Evolutionary conservation across 1,284 basidiomycete genomes (phyloP), one percentile per base, ranked within the genome.

Genomic region (Albatrellus sp.): DNA sequence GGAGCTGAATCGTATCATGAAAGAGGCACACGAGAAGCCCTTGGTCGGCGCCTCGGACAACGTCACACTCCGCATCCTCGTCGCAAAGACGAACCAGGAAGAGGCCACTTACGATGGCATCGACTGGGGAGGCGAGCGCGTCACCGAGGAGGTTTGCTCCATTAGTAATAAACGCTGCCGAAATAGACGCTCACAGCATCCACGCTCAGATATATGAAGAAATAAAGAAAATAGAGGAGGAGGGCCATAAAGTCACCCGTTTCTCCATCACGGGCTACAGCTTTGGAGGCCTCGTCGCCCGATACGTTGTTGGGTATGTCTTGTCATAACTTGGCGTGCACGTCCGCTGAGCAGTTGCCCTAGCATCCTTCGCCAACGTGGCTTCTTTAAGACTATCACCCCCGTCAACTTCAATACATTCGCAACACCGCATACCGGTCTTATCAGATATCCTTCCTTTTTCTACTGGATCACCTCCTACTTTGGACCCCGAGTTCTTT

Each of bases 381-480:
- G 68, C 9, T 84, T 90, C 62, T 90, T 90, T 57, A 66, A 77
- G 2, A 63, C 65, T 2, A 68, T 87, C 37, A 62, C 66, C 29
- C 82, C 86, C 0, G 69, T 85, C 46, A 88, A 88, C 56, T 90
- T 92, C 58, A 77, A 77, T 43, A 89, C 89, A 0, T 66, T 92
- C 44, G 86, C 89, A 2, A 89, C 90, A 0, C 89, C 90, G 1
- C 81, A 89, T 52, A 67, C 90, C 16, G 89, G 88, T 37, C 69
- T 75, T 7, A 71, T 73, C 7, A 62, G 65, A 55, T 78, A 78
- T 49, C 67, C 70, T 29, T 75, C 80, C 1, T 62, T 83, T 31
- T 60, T 85, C 36, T 87, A 83, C 0, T 64, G 67, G 0, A 46
- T 80, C 0, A 59, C 74, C n/a, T 57, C 69, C 2, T 72, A 62